phyloP scores from a whole-genome alignment of 495 filamentous ascomycete genomes.

The Trichocladium antarcticum region DNA sequence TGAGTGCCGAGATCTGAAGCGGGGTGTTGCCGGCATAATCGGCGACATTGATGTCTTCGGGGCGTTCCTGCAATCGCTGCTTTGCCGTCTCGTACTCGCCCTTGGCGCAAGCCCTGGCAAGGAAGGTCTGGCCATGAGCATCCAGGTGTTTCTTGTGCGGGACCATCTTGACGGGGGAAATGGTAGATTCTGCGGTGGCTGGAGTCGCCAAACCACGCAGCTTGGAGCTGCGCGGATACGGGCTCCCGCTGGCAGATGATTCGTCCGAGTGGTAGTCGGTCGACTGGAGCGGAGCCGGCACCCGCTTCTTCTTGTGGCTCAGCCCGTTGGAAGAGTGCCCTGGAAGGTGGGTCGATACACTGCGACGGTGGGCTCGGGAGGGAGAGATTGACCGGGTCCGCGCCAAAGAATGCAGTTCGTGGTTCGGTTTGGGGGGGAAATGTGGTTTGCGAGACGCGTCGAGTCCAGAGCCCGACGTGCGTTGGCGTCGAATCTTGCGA shows the following conservation, averaged over 20 bases:
- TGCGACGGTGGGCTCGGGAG: constrained; percentile 47
- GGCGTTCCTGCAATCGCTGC: constrained; percentile 57
- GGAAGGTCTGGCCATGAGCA: constrained; percentile 69
- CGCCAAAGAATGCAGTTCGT: constrained; percentile 27
- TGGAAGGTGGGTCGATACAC: constrained; percentile 51
- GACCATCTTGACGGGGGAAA: constrained; percentile 57
- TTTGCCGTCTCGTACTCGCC: constrained; percentile 63
- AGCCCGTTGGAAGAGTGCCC: constrained; percentile 41
- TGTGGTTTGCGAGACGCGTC: constrained; percentile 27
- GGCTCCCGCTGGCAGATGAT: constrained; percentile 60
- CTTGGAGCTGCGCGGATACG: constrained; percentile 54
- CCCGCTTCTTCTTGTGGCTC: constrained; percentile 44
- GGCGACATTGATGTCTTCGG: constrained; percentile 74
- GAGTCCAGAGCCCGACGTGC: constrained; percentile 34
- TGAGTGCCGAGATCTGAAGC: constrained; percentile 77
- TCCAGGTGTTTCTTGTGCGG: constrained; percentile 72
- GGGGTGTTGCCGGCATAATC: constrained; percentile 94
- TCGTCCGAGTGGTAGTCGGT: constrained; percentile 63
- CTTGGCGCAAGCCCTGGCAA: constrained; percentile 73
- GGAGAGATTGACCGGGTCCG: constrained; percentile 56
- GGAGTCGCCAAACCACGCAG: constrained; percentile 52
- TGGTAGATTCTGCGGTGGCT: constrained; percentile 42
- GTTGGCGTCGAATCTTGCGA: constrained; percentile 39
- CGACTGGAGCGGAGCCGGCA: constrained; percentile 46
- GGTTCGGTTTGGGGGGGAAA: constrained; percentile 24